Percentiles rank a stretch among this genome's conserved stretches.
Evolutionary conservation across 176 grass and related monocot species (phyloP).

Genomic region (Aegilops sharonensis): DNA sequence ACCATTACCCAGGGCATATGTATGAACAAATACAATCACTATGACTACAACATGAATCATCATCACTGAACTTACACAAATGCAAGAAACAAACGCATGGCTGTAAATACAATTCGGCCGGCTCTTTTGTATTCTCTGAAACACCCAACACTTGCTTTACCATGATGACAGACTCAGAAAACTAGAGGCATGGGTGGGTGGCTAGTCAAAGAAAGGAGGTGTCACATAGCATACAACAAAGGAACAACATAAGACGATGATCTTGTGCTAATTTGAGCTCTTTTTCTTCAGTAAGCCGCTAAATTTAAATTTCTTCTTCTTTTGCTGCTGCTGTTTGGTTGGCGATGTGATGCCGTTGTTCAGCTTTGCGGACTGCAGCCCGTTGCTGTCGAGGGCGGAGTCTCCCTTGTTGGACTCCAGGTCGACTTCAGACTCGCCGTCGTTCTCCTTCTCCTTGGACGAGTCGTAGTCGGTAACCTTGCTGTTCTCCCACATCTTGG

Average conservation of each 20-base stretch:
- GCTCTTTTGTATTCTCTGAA: constrained; percentile 37
- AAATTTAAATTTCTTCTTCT: constrained; percentile 85
- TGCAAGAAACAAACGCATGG: constrained; percentile 10
- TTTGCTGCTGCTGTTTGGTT: constrained; percentile 64
- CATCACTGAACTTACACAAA: constrained; percentile 32
- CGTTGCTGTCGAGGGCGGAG: constrained; percentile 36
- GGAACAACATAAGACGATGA: constrained; percentile 9
- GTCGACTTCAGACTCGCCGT: constrained; percentile 48
- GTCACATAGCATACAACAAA: constrained; percentile 33
- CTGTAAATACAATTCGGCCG: constrained; percentile 36
- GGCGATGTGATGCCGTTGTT: constrained; percentile 37
- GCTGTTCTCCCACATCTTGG: constrained; percentile 63
- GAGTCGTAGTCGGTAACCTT: constrained; percentile 47
- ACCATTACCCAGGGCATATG: constrained; percentile 16
- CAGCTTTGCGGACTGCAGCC: constrained; percentile 19
- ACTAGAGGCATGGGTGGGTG: constrained; percentile 25
- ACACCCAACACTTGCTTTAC: constrained; percentile 34
- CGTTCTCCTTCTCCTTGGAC: constrained; percentile 48
- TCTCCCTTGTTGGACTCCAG: constrained; percentile 57
- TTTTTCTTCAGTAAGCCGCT: constrained; percentile 88
- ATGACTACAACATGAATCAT: constrained; percentile 20
- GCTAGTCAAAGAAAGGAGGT: constrained; percentile 42
- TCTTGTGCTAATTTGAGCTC: constrained; percentile 54
- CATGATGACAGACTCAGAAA: constrained; percentile 22
- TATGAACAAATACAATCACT: constrained; percentile 33